Base-by-base conservation (phyloP, 2,329 filamentous ascomycete species). In the Moelleriella libera region DNA sequence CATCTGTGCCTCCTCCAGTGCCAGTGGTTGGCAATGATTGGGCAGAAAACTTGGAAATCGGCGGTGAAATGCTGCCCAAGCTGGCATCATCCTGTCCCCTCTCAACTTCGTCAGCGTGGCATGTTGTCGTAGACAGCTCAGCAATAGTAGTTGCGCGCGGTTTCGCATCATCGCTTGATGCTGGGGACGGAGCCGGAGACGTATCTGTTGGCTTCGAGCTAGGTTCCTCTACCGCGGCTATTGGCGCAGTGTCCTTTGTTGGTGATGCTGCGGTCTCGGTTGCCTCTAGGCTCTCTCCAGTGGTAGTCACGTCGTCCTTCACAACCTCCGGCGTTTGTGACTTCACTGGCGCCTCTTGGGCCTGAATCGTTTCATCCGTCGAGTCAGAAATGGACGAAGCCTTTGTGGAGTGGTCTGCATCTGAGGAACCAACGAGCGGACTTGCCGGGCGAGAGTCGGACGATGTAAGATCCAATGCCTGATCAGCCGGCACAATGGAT, bases 361-460 rank as follows among this genome's bases (percentile, higher is more conserved):
- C 67, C 43, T 68, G 67, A 2, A 76, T 60, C 5, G 77, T 80
- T 56, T 79, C 76, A 49, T 81, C 74, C 2, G 78, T 81, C 2
- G 74, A 76, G 50, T 80, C 79, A 5, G 78, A 82, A 8, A 82
- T 58, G 0, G 79, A 82, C 0, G 78, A 82, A 4, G 79, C 78
- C 54, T 75, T 77, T 6, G 79, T 82, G 3, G 78, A 82, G 45
- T 74, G 70, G 11, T 70, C 75, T 40, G 71, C 64, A 49, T 81
- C 77, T 5, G 76, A 80, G 12, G 68, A 69, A 21, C 64, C 64
- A 43, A 70, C 69, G 28, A 72, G 58, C 0, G 78, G 77, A 11
- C 78, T 81, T 9, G 72, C 61, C 5, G 78, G 75, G 46, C 74
- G 74, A 2, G 78, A 82, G 57, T 80, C 76, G 28, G 68, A 69